phyloP scores from a whole-genome alignment of 129 eudicot genomes.

The Escallonia rubra region DNA sequence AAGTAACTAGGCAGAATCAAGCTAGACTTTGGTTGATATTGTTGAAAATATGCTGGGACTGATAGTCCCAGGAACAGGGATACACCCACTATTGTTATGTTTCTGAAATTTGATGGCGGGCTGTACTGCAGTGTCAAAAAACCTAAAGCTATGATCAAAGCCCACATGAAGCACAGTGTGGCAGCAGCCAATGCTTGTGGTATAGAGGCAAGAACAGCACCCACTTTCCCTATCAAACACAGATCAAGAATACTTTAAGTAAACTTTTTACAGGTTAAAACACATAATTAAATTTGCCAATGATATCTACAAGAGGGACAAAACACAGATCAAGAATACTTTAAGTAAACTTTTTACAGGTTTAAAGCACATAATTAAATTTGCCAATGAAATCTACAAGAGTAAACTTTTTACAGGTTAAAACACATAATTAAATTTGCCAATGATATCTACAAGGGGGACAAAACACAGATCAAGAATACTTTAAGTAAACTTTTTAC shows the following conservation, averaged over 20 bases:
- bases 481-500: neutral
- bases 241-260: neutral
- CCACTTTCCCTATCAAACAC: slow-evolving; percentile 68
- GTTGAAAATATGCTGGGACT: slow-evolving; percentile 86
- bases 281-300: too few species aligned
- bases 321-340: slow-evolving; percentile 4
- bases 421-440: too few species aligned
- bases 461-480: slow-evolving; percentile 8
- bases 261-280: too few species aligned
- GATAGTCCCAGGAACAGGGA: slow-evolving; percentile 90
- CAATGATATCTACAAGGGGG: too few species aligned
- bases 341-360: too few species aligned
- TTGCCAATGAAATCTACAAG: too few species aligned
- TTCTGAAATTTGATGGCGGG: slow-evolving; percentile 70
- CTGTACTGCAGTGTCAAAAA: slow-evolving; percentile 64
- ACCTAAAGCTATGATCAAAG: slow-evolving; percentile 65
- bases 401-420: too few species aligned
- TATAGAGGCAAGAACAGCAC: slow-evolving; percentile 97
- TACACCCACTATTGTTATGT: slow-evolving; percentile 67
- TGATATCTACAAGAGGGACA: too few species aligned
- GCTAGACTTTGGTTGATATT: slow-evolving; percentile 60
- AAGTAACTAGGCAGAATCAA: slow-evolving; percentile 71
- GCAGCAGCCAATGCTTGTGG: slow-evolving; percentile 96
- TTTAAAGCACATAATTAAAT: too few species aligned
- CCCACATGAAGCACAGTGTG: slow-evolving; percentile 84